These are phyloP conservation scores for California macrophylla DNA, from an alignment of 441 rosid genomes.

Conservation along the genomic window DNA sequence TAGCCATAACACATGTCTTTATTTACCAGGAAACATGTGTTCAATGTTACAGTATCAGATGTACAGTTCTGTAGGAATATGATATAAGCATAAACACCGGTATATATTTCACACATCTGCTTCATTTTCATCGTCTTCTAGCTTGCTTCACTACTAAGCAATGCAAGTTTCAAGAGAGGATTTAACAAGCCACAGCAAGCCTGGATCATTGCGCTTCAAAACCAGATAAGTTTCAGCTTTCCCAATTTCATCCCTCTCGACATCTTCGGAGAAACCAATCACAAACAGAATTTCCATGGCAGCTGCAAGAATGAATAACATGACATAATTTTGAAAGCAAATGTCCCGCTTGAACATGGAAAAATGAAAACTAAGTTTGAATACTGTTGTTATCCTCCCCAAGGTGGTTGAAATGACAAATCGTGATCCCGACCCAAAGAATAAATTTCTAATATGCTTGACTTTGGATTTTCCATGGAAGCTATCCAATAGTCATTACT, in stretches of 20 bases:
- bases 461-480: neutral
- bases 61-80: constrained; percentile 4
- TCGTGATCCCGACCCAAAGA: neutral
- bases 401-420: neutral
- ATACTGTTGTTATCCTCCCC: too few species aligned
- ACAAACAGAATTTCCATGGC: constrained; percentile 64
- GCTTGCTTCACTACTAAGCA: constrained; percentile 23
- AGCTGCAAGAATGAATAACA: constrained; percentile 33
- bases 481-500: neutral
- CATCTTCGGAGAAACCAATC: constrained; percentile 73
- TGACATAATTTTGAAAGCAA: neutral
- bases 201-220: constrained; percentile 81
- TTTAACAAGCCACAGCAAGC: constrained; percentile 87
- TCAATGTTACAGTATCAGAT: neutral
- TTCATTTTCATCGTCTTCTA: neutral
- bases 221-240: constrained; percentile 51
- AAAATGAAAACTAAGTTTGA: neutral
- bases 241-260: constrained; percentile 36
- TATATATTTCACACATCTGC: constrained; percentile 6
- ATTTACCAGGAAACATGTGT: neutral
- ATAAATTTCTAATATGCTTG: neutral
- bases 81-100: neutral
- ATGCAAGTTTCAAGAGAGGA: constrained; percentile 54
- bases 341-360: neutral
- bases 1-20: too few species aligned